Evolutionary conservation across 176 grass and related monocot species (phyloP), one percentile per base, ranked within the genome.

Genomic region (Eremochloa ophiuroides): DNA sequence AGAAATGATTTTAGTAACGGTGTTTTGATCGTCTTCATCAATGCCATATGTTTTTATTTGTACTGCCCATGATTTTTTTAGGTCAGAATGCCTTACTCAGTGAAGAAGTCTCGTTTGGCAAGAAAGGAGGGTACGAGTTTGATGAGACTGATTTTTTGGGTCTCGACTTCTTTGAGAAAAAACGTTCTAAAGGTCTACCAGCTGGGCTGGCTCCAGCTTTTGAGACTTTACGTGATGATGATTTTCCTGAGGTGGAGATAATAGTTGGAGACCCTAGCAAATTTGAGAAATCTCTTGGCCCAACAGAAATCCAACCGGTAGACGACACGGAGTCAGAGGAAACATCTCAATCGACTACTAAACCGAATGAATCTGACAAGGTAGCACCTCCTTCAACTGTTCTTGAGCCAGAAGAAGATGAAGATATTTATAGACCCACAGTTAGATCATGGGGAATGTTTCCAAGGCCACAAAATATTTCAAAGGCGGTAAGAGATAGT

Each of bases 171-270:
- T 87, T 79, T 12, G 84, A 91, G 80, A 91, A 87, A 42, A 91
- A 91, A 30, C 34, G 70, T 67, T 87, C 87, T 84, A 75, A 42
- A 58, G 88, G 84, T 58, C 69, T 76, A 44, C 84, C 84, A 55
- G 80, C 80, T 70, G 84, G 84, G 18, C 66, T 91, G 23, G 71
- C 80, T n/a, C n/a, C n/a, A n/a, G n/a, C n/a, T n/a, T n/a, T n/a
- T n/a, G n/a, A 87, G 34, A 63, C 85, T 80, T 77, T 76, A 69
- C 38, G 41, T 53, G 47, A 71, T 71, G 64, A 85, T 0, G 71
- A 85, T 80, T 85, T 89, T 63, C 87, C 87, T 53, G 77, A 71
- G 72, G 87, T 85, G 71, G 87, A 89, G 77, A 89, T 89, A 81
- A 84, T 89, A 70, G 16, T 89, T 77, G 82, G 87, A 15, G 82